phyloP scores from a whole-genome alignment of 228 moss, liverwort and hornwort species.

The Sphagnum magellanicum region DNA sequence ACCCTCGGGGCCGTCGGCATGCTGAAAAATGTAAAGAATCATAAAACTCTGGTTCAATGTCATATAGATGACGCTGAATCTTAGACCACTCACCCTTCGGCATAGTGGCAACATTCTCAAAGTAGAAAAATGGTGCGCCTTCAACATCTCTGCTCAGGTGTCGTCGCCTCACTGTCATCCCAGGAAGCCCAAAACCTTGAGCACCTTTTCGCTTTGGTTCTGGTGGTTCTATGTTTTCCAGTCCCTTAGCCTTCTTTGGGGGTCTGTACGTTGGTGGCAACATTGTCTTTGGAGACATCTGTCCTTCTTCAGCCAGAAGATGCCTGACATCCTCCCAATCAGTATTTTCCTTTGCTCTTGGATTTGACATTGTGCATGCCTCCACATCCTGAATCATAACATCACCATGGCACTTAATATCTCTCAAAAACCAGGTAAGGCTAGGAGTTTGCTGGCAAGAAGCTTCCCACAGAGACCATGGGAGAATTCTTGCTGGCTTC shows the following conservation, averaged over 20 bases:
- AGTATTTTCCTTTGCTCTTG: not conserved
- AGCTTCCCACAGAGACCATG: too few species aligned
- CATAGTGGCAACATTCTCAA: slow-evolving; percentile 36
- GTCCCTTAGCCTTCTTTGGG: not conserved
- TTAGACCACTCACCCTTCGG: slow-evolving; percentile 30
- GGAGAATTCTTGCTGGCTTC: too few species aligned
- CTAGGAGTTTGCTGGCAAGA: too few species aligned
- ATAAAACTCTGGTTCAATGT: slow-evolving; percentile 35
- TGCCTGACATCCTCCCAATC: not conserved
- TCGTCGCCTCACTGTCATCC: slow-evolving; percentile 13
- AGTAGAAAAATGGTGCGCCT: slow-evolving; percentile 36
- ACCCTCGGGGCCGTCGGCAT: slow-evolving; percentile 35
- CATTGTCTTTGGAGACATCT: not conserved
- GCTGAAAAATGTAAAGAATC: slow-evolving; percentile 39
- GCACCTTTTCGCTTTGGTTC: not conserved
- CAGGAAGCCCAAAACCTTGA: slow-evolving; percentile 39
- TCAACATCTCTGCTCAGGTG: slow-evolving; percentile 10
- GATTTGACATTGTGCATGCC: not conserved
- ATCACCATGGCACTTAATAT: too few species aligned
- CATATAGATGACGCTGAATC: slow-evolving; percentile 28
- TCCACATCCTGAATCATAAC: not conserved
- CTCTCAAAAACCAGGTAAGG: too few species aligned
- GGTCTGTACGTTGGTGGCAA: not conserved
- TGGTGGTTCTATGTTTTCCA: not conserved
- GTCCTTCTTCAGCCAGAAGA: not conserved